A percentile compares a stretch with the other conserved stretches of the same genome.
These are phyloP conservation scores for Trypanosoma scelopori DNA, from an alignment of 208 protist species.

Conservation along the genomic window DNA sequence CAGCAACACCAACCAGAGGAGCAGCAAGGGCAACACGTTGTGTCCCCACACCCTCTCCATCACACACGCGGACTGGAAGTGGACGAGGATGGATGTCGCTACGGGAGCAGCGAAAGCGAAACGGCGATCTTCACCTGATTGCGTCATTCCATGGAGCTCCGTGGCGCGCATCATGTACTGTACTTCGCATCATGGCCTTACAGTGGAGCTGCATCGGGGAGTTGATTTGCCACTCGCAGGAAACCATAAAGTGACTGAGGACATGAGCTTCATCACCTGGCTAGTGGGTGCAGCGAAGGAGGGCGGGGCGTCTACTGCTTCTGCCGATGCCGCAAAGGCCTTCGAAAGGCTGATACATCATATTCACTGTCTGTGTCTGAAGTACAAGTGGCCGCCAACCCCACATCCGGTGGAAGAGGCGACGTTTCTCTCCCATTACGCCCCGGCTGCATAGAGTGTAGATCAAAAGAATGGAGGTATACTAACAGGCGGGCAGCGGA, in stretches of 20 bases:
- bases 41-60: slow-evolving; percentile 35
- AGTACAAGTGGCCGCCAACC: slow-evolving; percentile 35
- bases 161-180: slow-evolving; percentile 60
- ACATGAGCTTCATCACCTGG: slow-evolving; percentile 54
- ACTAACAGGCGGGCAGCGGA: too few relatives aligned
- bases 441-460: slow-evolving; percentile 22
- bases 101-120: background rate
- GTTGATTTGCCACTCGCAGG: slow-evolving; percentile 49
- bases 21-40: slow-evolving; percentile 10
- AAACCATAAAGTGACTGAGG: slow-evolving; percentile 4
- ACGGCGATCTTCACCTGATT: slow-evolving; percentile 30
- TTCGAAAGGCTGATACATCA: slow-evolving; percentile 20
- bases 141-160: slow-evolving; percentile 51
- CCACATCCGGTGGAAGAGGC: slow-evolving; percentile 45
- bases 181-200: slow-evolving; percentile 40
- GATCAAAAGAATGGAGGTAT: background rate
- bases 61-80: slow-evolving; percentile 63
- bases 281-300: slow-evolving; percentile 25
- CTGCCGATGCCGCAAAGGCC: background rate
- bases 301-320: background rate
- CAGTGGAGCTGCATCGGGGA: slow-evolving; percentile 52
- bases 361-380: slow-evolving; percentile 36
- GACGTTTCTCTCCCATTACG: slow-evolving; percentile 54
- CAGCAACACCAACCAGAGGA: background rate
- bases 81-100: slow-evolving; percentile 51